Conservation (phyloP, 768 basidiomycete species). For the Tephrocybe sp. region DNA sequence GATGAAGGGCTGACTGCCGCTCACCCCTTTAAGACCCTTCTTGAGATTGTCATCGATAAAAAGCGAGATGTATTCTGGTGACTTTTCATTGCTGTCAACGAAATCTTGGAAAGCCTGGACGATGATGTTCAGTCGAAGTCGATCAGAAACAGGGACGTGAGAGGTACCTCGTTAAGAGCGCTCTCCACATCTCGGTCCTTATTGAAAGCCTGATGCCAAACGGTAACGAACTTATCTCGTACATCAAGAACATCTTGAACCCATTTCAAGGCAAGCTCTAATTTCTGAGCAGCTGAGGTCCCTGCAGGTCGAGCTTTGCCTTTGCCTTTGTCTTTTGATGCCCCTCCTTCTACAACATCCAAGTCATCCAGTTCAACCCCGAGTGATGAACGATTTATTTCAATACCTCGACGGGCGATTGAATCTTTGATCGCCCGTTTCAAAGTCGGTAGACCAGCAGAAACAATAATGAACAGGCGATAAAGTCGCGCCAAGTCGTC, state of each 20-base stretch:
- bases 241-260: constrained; percentile 87
- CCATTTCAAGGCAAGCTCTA: constrained; percentile 79
- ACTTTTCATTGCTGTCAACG: constrained; percentile 82
- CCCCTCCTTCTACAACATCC: constrained; percentile 31
- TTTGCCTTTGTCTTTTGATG: constrained; percentile 41
- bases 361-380: constrained; percentile 35
- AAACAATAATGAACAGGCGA: constrained; percentile 66
- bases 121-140: not conserved
- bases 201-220: constrained; percentile 71
- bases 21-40: constrained; percentile 90
- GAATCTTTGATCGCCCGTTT: constrained; percentile 69
- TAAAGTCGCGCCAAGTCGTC: constrained; percentile 80
- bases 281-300: constrained; percentile 41
- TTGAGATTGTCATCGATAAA: constrained; percentile 97
- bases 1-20: constrained; percentile 24
- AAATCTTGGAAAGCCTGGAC: constrained; percentile 87
- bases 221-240: constrained; percentile 84
- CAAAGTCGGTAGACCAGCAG: constrained; percentile 61
- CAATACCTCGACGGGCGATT: constrained; percentile 68
- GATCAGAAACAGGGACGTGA: not conserved
- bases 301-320: constrained; percentile 42
- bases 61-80: constrained; percentile 92
- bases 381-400: constrained; percentile 68
- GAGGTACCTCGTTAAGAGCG: constrained; percentile 76
- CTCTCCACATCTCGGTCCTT: constrained; percentile 77